These are phyloP conservation scores for Triangularia setosa DNA, from an alignment of 2,329 filamentous ascomycete genomes.

Conservation along the genomic window DNA sequence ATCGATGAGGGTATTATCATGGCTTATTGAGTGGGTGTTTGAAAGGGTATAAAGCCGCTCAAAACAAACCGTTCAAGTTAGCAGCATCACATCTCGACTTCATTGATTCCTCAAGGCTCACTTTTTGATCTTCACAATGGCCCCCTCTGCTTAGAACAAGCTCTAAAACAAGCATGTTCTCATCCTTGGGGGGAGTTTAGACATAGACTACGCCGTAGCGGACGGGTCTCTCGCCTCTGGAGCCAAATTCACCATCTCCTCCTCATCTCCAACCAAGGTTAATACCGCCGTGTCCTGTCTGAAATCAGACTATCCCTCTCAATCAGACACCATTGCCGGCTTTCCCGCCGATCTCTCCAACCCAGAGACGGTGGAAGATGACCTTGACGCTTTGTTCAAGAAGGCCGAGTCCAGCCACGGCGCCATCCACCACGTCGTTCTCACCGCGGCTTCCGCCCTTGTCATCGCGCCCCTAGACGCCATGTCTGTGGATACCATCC, in stretches of 20 bases:
- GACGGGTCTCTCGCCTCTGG: slow-evolving; percentile 54
- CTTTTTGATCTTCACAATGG: slow-evolving; percentile 19
- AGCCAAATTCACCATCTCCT: slow-evolving; percentile 56
- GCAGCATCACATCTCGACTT: neutral
- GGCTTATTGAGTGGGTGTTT: neutral
- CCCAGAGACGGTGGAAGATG: slow-evolving; percentile 29
- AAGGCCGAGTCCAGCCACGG: slow-evolving; percentile 21
- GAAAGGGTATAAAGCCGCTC: neutral
- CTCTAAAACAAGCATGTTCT: slow-evolving; percentile 44
- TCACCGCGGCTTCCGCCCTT: slow-evolving; percentile 31
- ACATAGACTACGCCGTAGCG: slow-evolving; percentile 60
- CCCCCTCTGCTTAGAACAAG: slow-evolving; percentile 32
- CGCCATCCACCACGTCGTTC: slow-evolving; percentile 27
- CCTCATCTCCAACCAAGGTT: slow-evolving; percentile 50
- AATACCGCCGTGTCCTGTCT: slow-evolving; percentile 37
- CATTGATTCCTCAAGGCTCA: neutral
- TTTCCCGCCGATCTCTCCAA: slow-evolving; percentile 31
- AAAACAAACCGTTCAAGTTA: neutral
- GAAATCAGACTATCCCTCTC: neutral
- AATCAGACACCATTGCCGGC: slow-evolving; percentile 24
- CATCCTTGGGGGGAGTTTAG: slow-evolving; percentile 59
- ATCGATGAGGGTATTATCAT: neutral
- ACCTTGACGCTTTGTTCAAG: slow-evolving; percentile 31
- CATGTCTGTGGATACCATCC: slow-evolving; percentile 28
- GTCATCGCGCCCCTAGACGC: slow-evolving; percentile 20